Conservation (phyloP, 192 early-diverging fungal species). For the Cetraspora pellucida region DNA sequence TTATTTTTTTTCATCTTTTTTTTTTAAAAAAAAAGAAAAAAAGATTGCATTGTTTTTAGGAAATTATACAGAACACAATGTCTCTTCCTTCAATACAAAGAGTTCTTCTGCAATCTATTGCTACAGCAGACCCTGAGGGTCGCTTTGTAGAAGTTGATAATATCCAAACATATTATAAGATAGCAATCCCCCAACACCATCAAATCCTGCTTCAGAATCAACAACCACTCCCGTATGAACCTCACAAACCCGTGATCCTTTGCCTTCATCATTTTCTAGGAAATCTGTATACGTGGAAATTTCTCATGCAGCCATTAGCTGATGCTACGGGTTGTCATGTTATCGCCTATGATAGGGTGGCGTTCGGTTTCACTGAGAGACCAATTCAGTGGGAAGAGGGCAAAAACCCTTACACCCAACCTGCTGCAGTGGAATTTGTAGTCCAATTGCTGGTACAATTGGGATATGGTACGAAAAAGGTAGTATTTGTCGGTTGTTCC, state of each 20-base stretch:
- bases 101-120: slow-evolving; percentile 19
- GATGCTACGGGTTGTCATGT: slow-evolving; percentile 28
- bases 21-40: no score
- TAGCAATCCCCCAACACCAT: slow-evolving; percentile 6
- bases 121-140: slow-evolving; percentile 12
- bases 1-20: no score
- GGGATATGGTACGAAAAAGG: neutral
- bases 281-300: slow-evolving; percentile 23
- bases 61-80: neutral
- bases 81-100: slow-evolving; percentile 27
- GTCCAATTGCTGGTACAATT: neutral
- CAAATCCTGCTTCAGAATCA: neutral
- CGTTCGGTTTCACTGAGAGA: slow-evolving; percentile 32
- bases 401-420: slow-evolving; percentile 26
- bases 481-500: slow-evolving; percentile 7
- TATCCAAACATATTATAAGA: slow-evolving; percentile 21
- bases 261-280: slow-evolving; percentile 26
- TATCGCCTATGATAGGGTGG: slow-evolving; percentile 27
- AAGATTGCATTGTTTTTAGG: no score
- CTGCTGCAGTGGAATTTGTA: neutral
- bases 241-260: slow-evolving; percentile 25
- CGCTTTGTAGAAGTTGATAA: slow-evolving; percentile 5
- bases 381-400: slow-evolving; percentile 11
- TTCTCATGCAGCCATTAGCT: slow-evolving; percentile 25
- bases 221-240: neutral